These are phyloP conservation scores for Phaeotremella skinneri DNA, from an alignment of 768 basidiomycete genomes.

Conservation along the genomic window DNA sequence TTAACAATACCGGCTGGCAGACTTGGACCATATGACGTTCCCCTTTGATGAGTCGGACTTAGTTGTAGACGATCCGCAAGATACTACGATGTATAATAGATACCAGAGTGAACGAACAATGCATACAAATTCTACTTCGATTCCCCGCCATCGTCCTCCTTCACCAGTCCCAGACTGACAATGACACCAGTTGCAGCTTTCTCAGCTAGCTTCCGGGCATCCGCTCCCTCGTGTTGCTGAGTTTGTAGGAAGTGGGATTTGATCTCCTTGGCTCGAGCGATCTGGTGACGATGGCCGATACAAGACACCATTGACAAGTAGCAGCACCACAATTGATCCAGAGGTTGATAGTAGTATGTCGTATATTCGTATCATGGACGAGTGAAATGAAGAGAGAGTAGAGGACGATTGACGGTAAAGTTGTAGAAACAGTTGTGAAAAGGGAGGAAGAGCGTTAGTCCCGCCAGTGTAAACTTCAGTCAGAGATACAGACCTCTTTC, in stretches of 20 bases:
- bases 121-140: conserved; percentile 14
- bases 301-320: neutral
- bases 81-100: too few species aligned
- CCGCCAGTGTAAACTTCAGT: neutral
- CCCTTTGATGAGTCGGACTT: neutral
- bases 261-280: conserved; percentile 66
- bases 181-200: conserved; percentile 70
- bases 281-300: conserved; percentile 50
- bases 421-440: too few species aligned
- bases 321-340: neutral
- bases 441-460: too few species aligned
- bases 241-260: conserved; percentile 68
- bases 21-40: neutral
- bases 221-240: conserved; percentile 64
- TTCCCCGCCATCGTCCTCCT: conserved; percentile 54
- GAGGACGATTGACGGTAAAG: conserved; percentile 1
- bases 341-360: too few species aligned
- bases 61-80: neutral
- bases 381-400: neutral
- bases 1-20: neutral
- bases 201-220: conserved; percentile 70
- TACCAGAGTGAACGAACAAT: neutral
- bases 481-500: conserved; percentile 66
- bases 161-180: conserved; percentile 72
- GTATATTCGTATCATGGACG: too few species aligned